Conservation (phyloP, 805 yeast genomes). For the Candida maltosa region DNA sequence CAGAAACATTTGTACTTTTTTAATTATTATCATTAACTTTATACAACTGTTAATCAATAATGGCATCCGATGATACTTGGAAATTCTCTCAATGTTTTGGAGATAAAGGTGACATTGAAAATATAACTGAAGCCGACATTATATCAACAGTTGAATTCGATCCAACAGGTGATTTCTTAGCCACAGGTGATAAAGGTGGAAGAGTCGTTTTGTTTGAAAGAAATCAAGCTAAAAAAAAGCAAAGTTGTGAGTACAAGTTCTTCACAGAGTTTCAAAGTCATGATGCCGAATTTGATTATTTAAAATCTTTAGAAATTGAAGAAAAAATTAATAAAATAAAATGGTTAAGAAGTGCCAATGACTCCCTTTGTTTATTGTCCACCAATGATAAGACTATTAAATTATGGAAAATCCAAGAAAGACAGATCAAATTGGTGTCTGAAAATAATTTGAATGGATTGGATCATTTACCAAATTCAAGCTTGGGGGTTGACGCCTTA, state of each 20-base stretch:
- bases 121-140: slow-evolving; percentile 94
- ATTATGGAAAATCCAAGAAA: slow-evolving; percentile 93
- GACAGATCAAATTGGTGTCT: slow-evolving; percentile 84
- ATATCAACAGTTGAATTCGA: slow-evolving; percentile 97
- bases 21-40: too few relatives aligned
- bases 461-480: slow-evolving; percentile 16
- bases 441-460: slow-evolving; percentile 71
- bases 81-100: slow-evolving; percentile 98
- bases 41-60: too few relatives aligned
- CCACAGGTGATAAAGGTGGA: slow-evolving; percentile 99
- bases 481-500: slow-evolving; percentile 39
- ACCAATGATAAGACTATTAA: slow-evolving; percentile 98
- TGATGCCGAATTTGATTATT: slow-evolving; percentile 97
- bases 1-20: too few relatives aligned
- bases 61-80: slow-evolving; percentile 36
- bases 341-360: slow-evolving; percentile 88
- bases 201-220: slow-evolving; percentile 94
- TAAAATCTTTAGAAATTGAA: slow-evolving; percentile 93
- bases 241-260: slow-evolving; percentile 83
- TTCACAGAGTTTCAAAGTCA: slow-evolving; percentile 97
- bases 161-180: slow-evolving; percentile 88
- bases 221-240: slow-evolving; percentile 63
- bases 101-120: slow-evolving; percentile 95
- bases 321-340: slow-evolving; percentile 97
- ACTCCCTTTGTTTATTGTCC: slow-evolving; percentile 83